Conservation (phyloP, 1,284 basidiomycete species). For the Ustilago hordei region DNA sequence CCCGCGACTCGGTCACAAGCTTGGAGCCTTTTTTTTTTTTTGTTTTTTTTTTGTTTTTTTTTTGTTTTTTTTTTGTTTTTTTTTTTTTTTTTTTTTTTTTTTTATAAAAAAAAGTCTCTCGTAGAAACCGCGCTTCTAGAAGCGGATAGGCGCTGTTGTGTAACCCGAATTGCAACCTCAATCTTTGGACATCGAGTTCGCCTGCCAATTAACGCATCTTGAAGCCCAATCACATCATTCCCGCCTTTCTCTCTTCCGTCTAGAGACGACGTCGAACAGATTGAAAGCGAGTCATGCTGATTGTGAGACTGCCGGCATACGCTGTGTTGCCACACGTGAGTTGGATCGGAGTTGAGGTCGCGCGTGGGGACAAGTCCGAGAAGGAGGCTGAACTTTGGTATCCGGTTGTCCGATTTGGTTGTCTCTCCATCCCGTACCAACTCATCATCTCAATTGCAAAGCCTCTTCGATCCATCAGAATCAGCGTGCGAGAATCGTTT, state of each 20-base stretch:
- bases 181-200: neutral
- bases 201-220: neutral
- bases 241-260: neutral
- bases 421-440: neutral
- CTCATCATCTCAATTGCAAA: neutral
- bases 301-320: neutral
- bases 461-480: neutral
- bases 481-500: neutral
- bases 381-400: slow-evolving; percentile 29
- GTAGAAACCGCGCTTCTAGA: slow-evolving; percentile 3
- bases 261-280: neutral
- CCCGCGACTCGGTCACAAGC: neutral
- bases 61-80: too few species aligned
- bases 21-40: neutral
- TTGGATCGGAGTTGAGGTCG: neutral
- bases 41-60: too few species aligned
- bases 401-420: neutral
- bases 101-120: too few species aligned
- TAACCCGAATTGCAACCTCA: neutral
- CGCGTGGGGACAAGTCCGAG: neutral
- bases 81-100: too few species aligned
- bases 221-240: neutral
- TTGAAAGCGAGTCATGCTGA: neutral
- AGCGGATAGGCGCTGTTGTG: neutral
- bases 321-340: neutral